phyloP scores from a whole-genome alignment of 2,329 filamentous ascomycete species.

The Colletotrichum acutatum region DNA sequence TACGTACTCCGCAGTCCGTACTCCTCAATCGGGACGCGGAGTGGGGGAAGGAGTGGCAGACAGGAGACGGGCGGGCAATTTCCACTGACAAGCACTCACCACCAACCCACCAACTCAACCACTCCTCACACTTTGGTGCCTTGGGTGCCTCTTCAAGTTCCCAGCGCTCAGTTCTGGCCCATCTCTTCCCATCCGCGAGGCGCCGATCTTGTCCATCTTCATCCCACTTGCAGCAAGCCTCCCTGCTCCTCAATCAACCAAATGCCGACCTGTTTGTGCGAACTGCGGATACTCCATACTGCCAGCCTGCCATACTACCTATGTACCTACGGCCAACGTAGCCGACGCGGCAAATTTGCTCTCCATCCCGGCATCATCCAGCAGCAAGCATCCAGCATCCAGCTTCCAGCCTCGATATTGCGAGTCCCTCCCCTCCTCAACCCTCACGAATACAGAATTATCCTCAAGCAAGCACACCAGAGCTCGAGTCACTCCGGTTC shows the following conservation, averaged over 20 bases:
- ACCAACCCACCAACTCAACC: no score
- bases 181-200: background rate
- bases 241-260: conserved; percentile 19
- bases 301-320: no score
- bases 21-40: background rate
- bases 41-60: background rate
- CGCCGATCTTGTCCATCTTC: conserved; percentile 31
- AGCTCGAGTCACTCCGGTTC: background rate
- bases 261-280: conserved; percentile 21
- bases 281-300: background rate
- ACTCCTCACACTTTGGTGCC: no score
- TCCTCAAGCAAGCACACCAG: background rate
- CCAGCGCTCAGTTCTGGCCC: background rate
- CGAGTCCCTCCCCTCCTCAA: background rate
- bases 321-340: background rate
- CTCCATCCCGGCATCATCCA: background rate
- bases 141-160: background rate
- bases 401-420: background rate
- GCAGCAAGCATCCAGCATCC: background rate
- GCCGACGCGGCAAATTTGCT: background rate
- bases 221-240: conserved; percentile 25
- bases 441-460: background rate
- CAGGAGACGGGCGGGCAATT: background rate
- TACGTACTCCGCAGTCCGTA: no score
- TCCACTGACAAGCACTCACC: background rate